Evolutionary conservation across 73 alveolate species (phyloP).

Genomic region (Halteria grandinella): DNA sequence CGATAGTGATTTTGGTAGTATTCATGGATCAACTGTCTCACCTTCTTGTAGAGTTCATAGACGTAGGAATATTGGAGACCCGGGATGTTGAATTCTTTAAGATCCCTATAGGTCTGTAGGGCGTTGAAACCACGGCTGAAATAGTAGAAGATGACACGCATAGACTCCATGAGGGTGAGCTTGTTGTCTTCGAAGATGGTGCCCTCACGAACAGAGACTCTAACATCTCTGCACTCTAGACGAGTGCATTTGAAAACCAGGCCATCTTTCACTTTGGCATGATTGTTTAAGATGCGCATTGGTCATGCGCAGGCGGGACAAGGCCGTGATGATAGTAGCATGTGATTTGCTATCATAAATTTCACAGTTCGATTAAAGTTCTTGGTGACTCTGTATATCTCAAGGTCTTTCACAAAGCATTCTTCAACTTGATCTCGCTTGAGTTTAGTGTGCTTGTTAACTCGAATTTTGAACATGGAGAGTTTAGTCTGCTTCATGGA

Average conservation of each 20-base stretch:
- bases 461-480: not conserved
- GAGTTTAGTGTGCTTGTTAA: constrained; percentile 1
- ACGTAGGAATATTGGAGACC: not conserved
- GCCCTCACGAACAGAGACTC: constrained; percentile 26
- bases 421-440: constrained; percentile 36
- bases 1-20: constrained; percentile 33
- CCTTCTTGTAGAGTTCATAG: constrained; percentile 16
- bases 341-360: constrained; percentile 28
- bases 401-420: constrained; percentile 27
- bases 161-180: constrained; percentile 43
- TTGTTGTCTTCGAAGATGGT: constrained; percentile 26
- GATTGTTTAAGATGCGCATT: constrained; percentile 7
- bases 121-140: constrained; percentile 31
- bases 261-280: constrained; percentile 35
- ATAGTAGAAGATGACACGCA: constrained; percentile 18
- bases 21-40: constrained; percentile 4
- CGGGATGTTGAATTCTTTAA: constrained; percentile 25
- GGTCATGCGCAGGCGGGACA: constrained; percentile 32
- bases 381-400: constrained; percentile 25
- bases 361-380: constrained; percentile 12
- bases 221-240: constrained; percentile 36
- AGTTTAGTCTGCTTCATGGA: constrained; percentile 7
- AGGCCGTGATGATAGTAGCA: constrained; percentile 23
- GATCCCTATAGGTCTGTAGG: constrained; percentile 19
- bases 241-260: constrained; percentile 29